A percentile compares a stretch with the other conserved stretches of the same genome.
These are phyloP conservation scores for Neurospora hispaniola DNA, from an alignment of 495 filamentous ascomycete genomes.

Conservation along the genomic window DNA sequence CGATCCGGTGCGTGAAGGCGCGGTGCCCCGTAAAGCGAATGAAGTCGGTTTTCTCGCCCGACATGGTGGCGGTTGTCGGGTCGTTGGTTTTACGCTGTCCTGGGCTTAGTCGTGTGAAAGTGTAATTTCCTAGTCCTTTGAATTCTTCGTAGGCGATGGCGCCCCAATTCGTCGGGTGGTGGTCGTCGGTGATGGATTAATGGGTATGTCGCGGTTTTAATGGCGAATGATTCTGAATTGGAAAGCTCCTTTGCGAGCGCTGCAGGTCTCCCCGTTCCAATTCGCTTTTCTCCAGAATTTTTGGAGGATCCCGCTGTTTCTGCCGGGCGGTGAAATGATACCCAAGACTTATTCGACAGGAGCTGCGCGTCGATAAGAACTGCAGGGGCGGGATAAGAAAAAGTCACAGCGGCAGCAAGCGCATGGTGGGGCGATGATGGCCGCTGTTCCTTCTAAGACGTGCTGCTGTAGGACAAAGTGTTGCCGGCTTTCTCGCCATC, in stretches of 20 bases:
- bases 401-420: constrained; percentile 1
- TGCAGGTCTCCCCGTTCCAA: background rate
- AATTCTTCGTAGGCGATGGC: background rate
- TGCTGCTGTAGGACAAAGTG: background rate
- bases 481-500: background rate
- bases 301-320: constrained; percentile 18
- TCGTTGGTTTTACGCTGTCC: background rate
- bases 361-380: constrained; percentile 17
- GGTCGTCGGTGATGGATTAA: background rate
- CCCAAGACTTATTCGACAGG: constrained; percentile 11
- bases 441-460: background rate
- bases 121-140: background rate
- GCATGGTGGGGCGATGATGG: background rate
- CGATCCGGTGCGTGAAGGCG: constrained; percentile 70
- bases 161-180: background rate
- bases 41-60: constrained; percentile 35
- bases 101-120: background rate
- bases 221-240: background rate
- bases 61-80: constrained; percentile 22
- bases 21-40: constrained; percentile 69
- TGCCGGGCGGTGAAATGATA: constrained; percentile 19
- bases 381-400: constrained; percentile 13
- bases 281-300: constrained; percentile 16
- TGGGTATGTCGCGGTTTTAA: background rate
- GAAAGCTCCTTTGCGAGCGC: background rate